Evolutionary conservation across 1,284 basidiomycete species (phyloP), one percentile per base, ranked within the genome.

Genomic region (Puccinia sorghi): DNA sequence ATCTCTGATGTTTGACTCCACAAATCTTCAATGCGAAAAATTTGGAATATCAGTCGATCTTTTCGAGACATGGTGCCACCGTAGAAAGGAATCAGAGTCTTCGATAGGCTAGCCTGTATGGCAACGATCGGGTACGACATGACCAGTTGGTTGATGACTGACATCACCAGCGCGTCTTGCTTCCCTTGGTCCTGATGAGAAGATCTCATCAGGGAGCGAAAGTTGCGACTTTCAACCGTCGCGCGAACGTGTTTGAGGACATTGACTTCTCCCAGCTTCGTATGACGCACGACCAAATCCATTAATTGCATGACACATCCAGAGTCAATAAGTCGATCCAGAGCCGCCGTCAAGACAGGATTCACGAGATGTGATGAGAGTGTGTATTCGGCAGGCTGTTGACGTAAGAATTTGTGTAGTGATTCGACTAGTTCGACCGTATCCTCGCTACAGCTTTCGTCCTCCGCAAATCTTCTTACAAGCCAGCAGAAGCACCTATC

Each of bases 1-100:
- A 78, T 39, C 32, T 59, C 50, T n/a, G 56, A 27, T 22, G 54
- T 59, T 57, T 78, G 39, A 48, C 52, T 70, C 56, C 64, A 63
- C 32, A 78, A 27, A 78, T 78, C 75, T 71, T 78, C 75, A 48
- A 78, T 63, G 3, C 75, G 66, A 39, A 78, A 71, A 25, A 78
- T 25, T 50, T 63, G 64, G 32, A 78, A 61, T 4, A 78, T 78
- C 22, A 71, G 37, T 13, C 64, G 48, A 50, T 78, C 75, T 32
- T 71, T 78, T 9, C 63, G 22, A 50, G 75, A 78, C 46, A 69
- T 63, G 25, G 75, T 70, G 13, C 66, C 75, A 22, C 66, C 75
- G 37, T 78, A 78, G 48, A 69, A 78, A 3, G 56, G 37, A 25
- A 78, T 78, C 43, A 78, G 50, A 63, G 66, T 69, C 12, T 48